These are phyloP conservation scores for Symbiodinium pilosum DNA, from an alignment of 73 alveolate species.

Conservation along the genomic window DNA sequence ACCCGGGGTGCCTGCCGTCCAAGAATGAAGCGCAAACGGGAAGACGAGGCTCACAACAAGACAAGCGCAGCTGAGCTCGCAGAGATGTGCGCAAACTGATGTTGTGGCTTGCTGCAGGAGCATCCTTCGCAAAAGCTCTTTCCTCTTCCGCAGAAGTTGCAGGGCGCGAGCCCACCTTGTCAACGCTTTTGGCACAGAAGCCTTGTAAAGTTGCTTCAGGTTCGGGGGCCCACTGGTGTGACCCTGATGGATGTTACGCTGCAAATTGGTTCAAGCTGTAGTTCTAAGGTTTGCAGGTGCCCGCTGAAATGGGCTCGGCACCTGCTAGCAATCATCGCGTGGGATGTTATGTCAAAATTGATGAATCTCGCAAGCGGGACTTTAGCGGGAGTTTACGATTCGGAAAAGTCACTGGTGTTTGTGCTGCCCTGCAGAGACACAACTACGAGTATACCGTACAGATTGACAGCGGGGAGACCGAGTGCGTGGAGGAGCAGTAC, in stretches of 20 bases:
- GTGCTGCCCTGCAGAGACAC: neutral
- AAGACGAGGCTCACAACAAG: neutral
- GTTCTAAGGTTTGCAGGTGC: neutral
- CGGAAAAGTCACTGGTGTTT: slow-evolving; percentile 3
- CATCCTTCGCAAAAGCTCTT: neutral
- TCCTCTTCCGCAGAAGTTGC: neutral
- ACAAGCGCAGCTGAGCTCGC: no score
- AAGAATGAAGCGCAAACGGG: neutral
- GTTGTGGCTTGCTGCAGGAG: neutral
- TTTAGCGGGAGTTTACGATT: neutral
- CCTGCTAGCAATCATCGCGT: slow-evolving; percentile 2
- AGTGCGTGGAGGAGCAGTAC: slow-evolving; percentile 40
- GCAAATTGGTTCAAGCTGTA: neutral
- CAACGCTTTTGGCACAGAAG: no score
- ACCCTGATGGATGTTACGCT: no score
- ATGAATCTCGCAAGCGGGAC: neutral
- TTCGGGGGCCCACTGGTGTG: no score
- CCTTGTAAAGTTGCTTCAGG: no score
- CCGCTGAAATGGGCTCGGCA: slow-evolving; percentile 20
- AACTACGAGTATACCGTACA: slow-evolving; percentile 23
- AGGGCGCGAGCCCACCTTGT: no score
- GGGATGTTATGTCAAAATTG: neutral
- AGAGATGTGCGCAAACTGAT: neutral
- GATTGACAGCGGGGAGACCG: neutral
- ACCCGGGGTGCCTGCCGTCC: no score